Base-by-base conservation (phyloP, 2,329 filamentous ascomycete species). In the Colletotrichum lupini region DNA sequence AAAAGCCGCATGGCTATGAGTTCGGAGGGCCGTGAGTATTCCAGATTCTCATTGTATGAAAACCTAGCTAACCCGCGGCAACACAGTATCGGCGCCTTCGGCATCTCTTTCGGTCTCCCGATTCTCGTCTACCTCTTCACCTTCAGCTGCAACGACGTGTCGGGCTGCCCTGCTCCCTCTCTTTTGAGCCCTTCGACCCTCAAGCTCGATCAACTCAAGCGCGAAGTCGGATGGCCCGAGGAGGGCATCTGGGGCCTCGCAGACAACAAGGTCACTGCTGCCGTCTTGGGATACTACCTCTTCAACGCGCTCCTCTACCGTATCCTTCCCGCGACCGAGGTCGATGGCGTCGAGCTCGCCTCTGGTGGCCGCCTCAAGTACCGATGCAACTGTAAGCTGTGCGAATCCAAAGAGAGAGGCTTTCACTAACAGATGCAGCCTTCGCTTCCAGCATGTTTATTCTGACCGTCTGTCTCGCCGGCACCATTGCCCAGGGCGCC, bases 131-230 rank as follows among this genome's bases (percentile, higher is more conserved):
- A 97, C 84, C 81, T 92, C 77, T 92, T 96, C 80, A 89, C 92
- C 59, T 97, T 98, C 80, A 87, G 93, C 78, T 98, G 96, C 88
- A 98, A 98, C 85, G 95, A 98, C 82, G 87, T 97, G 75, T 93
- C 94, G 9, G 96, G 97, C 72, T 98, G 97, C 80, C 97, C 96
- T 59, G 92, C 94, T 3, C 95, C 95, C 4, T 95, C 94, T 4
- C 87, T 96, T 9, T 88, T 97, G 49, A 87, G 89, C 76, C 95
- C 94, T 37, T 91, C 89, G 69, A 93, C 90, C 9, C 84, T 98
- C 73, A 91, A 91, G 55, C 85, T 95, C 60, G 89, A 92, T 24
- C 89, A 90, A 77, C 85, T 98, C 77, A 97, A 96, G 85, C 81
- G 86, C 68, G 95, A 98, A 79, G 90, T 94, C 56, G 95, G 93